These are phyloP conservation scores for Hibiscus mutabilis DNA, from an alignment of 345 rosid species.

Conservation along the genomic window DNA sequence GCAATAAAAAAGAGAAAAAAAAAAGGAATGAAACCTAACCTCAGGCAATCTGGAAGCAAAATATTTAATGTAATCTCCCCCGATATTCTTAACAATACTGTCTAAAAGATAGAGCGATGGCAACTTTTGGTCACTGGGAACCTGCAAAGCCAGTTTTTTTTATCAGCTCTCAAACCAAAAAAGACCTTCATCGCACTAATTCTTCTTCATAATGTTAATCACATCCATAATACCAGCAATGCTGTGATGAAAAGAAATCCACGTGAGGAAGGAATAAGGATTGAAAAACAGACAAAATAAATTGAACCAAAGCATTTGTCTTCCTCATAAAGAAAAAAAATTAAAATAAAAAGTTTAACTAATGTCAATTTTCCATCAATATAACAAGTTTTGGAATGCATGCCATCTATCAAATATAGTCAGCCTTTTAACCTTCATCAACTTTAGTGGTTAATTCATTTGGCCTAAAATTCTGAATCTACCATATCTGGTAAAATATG, in stretches of 20 bases:
- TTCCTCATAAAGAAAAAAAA: neutral
- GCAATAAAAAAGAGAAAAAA: slow-evolving; percentile 5
- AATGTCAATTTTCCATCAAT: neutral
- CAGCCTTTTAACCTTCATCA: neutral
- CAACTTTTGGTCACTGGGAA: slow-evolving; percentile 96
- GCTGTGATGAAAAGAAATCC: neutral
- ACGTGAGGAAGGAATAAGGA: too few relatives aligned
- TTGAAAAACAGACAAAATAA: neutral
- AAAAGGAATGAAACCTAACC: slow-evolving; percentile 45
- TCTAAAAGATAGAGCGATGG: slow-evolving; percentile 96
- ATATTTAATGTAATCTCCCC: slow-evolving; percentile 81
- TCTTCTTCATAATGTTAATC: neutral
- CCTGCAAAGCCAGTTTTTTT: slow-evolving; percentile 58
- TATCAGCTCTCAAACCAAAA: slow-evolving; percentile 31
- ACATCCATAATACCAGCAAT: neutral
- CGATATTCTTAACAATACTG: slow-evolving; percentile 98
- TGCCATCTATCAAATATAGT: neutral
- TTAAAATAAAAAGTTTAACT: neutral
- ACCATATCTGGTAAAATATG: neutral
- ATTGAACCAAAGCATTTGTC: neutral
- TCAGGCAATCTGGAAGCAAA: slow-evolving; percentile 78
- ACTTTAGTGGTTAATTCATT: slow-evolving; percentile 2
- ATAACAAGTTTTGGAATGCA: neutral
- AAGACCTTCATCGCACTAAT: neutral
- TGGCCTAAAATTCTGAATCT: neutral